Evolutionary conservation across 805 yeast genomes (phyloP), one percentile per base, ranked within the genome.

Genomic region (Saccharomycopsis babjevae): DNA sequence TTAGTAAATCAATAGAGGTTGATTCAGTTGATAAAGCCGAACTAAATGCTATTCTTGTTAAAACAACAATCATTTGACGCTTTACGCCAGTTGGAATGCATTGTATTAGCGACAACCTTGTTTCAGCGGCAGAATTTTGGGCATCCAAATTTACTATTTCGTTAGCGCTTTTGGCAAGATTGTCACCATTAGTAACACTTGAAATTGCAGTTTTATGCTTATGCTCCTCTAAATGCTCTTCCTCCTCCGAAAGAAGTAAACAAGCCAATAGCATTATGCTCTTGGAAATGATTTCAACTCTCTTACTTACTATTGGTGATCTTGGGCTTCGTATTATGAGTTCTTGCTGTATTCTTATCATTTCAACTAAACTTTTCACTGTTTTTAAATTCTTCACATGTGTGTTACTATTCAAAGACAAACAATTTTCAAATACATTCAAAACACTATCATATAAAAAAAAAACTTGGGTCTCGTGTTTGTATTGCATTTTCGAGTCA

Each of bases 1-100:
- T 68, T 11, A 80, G 65, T 32, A 72, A 66, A 30, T 70, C 70
- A 18, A 80, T 66, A 25, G 82, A 67, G 43, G 70, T 64, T 40
- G 69, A 67, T 3, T 79, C 79, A 39, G 76, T 74, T 3, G 79
- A 69, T n/a, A 76, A 72, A 39, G 75, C 78, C 7, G 78, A 70
- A 16, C 80, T 78, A 65, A 80, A 81, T 3, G 85, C 79, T 5
- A 83, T 75, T 61, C 85, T 69, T 75, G 82, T 78, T 20, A 83
- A 68, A 1, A 79, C 74, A 15, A 82, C 81, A 57, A 79, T 73
- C 40, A 83, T 67, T 64, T 81, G 85, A 43, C 72, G 68, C 30
- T 73, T 73, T 16, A 73, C 66, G 40, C 72, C 75, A 42, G 73
- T 68, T 1, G 75, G 65, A 10, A 71, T 57, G 0, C 61, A 32